Evolutionary conservation across 2,329 filamentous ascomycete species (phyloP).

Genomic region (Colletotrichum incanum): DNA sequence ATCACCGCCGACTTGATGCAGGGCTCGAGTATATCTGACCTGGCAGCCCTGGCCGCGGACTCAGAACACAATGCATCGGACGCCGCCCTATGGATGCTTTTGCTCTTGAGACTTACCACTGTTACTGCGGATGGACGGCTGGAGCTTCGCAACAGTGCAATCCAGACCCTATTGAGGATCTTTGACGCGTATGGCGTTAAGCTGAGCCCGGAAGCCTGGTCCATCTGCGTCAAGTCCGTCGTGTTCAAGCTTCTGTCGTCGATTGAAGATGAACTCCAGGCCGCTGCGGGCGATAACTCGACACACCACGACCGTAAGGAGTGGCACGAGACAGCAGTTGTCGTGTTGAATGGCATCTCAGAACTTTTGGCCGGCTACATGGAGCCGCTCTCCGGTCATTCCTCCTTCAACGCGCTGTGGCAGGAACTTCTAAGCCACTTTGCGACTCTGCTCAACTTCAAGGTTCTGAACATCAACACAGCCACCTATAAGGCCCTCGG

Average conservation of each 20-base stretch:
- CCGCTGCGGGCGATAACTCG: constrained; percentile 54
- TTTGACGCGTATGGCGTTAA: constrained; percentile 92
- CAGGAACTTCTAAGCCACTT: constrained; percentile 80
- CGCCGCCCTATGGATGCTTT: constrained; percentile 83
- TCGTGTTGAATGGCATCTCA: constrained; percentile 81
- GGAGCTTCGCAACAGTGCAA: constrained; percentile 87
- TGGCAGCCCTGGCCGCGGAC: constrained; percentile 71
- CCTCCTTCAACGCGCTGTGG: constrained; percentile 83
- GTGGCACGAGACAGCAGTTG: constrained; percentile 83
- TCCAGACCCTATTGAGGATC: constrained; percentile 91
- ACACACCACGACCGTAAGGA: constrained; percentile 61
- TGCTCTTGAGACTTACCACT: constrained; percentile 79
- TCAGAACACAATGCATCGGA: constrained; percentile 74
- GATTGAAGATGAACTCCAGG: constrained; percentile 72
- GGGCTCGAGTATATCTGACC: constrained; percentile 65
- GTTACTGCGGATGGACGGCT: constrained; percentile 80
- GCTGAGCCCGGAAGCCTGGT: constrained; percentile 84
- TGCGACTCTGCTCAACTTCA: constrained; percentile 73
- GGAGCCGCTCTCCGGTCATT: constrained; percentile 76
- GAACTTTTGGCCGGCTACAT: constrained; percentile 84
- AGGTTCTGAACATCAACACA: constrained; percentile 79
- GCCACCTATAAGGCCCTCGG: constrained; percentile 79
- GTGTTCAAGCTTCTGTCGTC: constrained; percentile 84
- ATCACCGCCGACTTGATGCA: constrained; percentile 72
- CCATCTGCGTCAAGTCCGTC: constrained; percentile 84